Evolutionary conservation across 257 asterid genomes (phyloP).

Genomic region (Voacanga thouarsii): DNA sequence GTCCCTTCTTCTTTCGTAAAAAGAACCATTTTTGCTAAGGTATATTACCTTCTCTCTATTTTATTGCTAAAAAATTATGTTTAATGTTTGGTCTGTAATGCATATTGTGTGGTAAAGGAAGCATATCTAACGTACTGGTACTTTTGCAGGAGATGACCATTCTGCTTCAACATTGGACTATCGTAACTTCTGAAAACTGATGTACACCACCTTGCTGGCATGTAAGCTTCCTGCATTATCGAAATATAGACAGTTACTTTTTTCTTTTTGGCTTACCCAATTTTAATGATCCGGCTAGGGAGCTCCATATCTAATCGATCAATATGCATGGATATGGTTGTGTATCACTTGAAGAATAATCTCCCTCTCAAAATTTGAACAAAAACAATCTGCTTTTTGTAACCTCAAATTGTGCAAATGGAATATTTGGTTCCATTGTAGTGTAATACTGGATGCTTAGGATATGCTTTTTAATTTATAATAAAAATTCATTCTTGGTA

Average conservation of each 20-base stretch:
- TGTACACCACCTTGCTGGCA: background rate
- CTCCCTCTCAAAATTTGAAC: too few species aligned
- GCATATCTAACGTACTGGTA: background rate
- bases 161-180: background rate
- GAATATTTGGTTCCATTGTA: background rate
- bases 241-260: background rate
- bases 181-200: background rate
- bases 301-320: too few species aligned
- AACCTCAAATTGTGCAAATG: background rate
- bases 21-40: background rate
- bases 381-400: background rate
- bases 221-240: background rate
- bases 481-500: background rate
- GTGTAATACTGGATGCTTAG: background rate
- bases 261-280: background rate
- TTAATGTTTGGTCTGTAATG: background rate
- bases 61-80: background rate
- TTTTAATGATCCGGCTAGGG: background rate
- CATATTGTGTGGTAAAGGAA: background rate
- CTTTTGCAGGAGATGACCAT: background rate
- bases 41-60: background rate
- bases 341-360: too few species aligned
- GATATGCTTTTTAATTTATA: background rate
- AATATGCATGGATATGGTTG: too few species aligned
- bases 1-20: background rate